These are phyloP conservation scores for Solanum arcanum DNA, from an alignment of 257 asterid species.

Conservation along the genomic window DNA sequence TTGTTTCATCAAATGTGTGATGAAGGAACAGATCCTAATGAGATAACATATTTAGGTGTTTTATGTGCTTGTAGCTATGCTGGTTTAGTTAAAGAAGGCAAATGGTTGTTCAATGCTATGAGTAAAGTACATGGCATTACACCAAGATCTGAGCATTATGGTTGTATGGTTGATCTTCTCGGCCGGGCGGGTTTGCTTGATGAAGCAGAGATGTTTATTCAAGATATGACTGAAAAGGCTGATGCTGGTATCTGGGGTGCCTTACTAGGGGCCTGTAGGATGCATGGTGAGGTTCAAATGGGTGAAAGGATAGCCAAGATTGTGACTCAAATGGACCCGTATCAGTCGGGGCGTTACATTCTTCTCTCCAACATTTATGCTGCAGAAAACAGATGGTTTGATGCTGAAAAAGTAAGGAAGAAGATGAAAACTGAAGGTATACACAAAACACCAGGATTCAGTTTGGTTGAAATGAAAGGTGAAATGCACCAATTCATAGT, in stretches of 20 bases:
- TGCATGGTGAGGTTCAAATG: conserved; percentile 8
- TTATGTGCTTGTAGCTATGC: conserved; percentile 79
- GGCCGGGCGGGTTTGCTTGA: conserved; percentile 6
- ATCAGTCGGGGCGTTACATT: conserved; percentile 4
- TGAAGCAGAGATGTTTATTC: conserved; percentile 12
- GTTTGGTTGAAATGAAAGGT: conserved; percentile 8
- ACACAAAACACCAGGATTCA: conserved; percentile 5
- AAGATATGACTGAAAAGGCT: background rate
- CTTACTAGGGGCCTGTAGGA: conserved; percentile 2
- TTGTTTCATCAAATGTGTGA: conserved; percentile 36
- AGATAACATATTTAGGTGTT: conserved; percentile 51
- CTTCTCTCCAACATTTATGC: conserved; percentile 13
- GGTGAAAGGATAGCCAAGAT: conserved; percentile 9
- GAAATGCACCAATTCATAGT: background rate
- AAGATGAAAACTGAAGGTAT: conserved; percentile 7
- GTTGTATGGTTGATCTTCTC: conserved; percentile 13
- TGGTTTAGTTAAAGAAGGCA: conserved; percentile 5
- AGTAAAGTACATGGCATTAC: background rate
- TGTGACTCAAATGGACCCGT: conserved; percentile 1
- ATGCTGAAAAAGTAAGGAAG: conserved; percentile 7
- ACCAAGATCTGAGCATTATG: conserved; percentile 11
- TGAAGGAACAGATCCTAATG: conserved; percentile 42
- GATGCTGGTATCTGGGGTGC: conserved; percentile 7
- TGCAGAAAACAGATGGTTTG: conserved; percentile 7
- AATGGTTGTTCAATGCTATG: conserved; percentile 3